Evolutionary conservation across 495 filamentous ascomycete species (phyloP).

Genomic region (Xylaria longipes): DNA sequence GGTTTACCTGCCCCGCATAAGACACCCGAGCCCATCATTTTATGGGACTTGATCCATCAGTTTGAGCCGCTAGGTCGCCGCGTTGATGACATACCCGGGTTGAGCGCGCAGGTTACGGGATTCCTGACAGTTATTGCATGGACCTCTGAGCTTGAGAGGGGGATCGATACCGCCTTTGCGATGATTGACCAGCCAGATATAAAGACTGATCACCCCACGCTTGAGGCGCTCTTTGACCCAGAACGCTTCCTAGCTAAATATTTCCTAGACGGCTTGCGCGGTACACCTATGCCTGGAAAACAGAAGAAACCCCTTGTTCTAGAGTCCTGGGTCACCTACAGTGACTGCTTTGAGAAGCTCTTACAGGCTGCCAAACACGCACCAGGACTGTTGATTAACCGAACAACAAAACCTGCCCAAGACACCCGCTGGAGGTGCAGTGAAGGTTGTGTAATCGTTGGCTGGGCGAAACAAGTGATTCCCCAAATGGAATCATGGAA

Average conservation of each 20-base stretch:
- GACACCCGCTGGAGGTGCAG: neutral
- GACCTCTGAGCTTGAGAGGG: neutral
- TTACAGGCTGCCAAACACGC: neutral
- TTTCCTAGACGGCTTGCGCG: slow-evolving; percentile 31
- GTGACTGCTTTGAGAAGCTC: neutral
- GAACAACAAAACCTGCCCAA: neutral
- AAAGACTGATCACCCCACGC: neutral
- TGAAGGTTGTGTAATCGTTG: neutral
- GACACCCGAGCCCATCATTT: slow-evolving; percentile 5
- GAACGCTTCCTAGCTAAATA: slow-evolving; percentile 34
- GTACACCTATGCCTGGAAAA: slow-evolving; percentile 15
- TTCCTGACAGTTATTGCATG: slow-evolving; percentile 9
- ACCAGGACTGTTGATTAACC: neutral
- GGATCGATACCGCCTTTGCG: slow-evolving; percentile 1
- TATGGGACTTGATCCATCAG: neutral
- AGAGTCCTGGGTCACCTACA: neutral
- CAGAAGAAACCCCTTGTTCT: slow-evolving; percentile 19
- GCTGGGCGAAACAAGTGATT: slow-evolving; percentile 10
- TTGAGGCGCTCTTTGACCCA: slow-evolving; percentile 24
- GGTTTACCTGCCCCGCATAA: slow-evolving; percentile 10
- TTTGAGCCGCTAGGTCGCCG: neutral
- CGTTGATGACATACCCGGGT: slow-evolving; percentile 6
- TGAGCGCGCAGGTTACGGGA: neutral
- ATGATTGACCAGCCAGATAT: slow-evolving; percentile 18
- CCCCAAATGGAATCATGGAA: neutral